Base-by-base conservation (phyloP, 306 rosid genomes). In the Cicer chorassanicum region DNA sequence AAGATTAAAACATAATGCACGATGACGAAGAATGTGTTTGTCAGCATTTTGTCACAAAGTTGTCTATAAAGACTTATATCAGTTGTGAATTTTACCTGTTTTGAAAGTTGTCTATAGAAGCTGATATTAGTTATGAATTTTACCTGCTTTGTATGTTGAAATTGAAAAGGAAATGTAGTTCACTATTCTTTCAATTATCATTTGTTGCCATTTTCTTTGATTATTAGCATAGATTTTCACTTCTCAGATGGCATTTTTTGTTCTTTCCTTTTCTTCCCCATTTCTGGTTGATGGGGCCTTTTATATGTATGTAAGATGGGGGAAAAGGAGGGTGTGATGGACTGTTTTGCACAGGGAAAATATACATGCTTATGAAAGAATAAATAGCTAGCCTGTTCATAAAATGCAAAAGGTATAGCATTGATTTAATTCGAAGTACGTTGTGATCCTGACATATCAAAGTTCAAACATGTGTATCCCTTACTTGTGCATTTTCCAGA, bases 1-100 rank as follows among this genome's bases (percentile, higher is more conserved):
- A 57, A 88, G 88, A 83, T 72, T 84, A 4, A 51, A 75, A 72
- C 84, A 67, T 64, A 81, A 83, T 66, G 73, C 65, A 9, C 29
- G 72, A 60, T 81, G 69, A 74, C n/a, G 59, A 36, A 54, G 54
- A 44, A 12, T 65, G 9, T 39, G 21, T 64, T 63, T 42, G 72
- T 51, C 14, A 9, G 46, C 67, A 56, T 69, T 84, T 50, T 64
- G 57, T 36, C 72, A 48, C 49, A 24, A 73, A 43, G 42, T 59
- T 59, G 65, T 34, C 18, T 34, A 34, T 59, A 29, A 18, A 34
- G 60, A 62, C 39, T 64, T 68, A 68, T 38, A 19, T 21, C 29
- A 56, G 69, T 56, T 61, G 5, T 73, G 65, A 68, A 60, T 51
- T 60, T 50, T 48, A 65, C 65, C 43, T 72, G 57, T 67, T 67